Percentiles rank a stretch among this genome's conserved stretches.
Conservation (phyloP, 495 filamentous ascomycete species). For the Penicillium coffeae region DNA sequence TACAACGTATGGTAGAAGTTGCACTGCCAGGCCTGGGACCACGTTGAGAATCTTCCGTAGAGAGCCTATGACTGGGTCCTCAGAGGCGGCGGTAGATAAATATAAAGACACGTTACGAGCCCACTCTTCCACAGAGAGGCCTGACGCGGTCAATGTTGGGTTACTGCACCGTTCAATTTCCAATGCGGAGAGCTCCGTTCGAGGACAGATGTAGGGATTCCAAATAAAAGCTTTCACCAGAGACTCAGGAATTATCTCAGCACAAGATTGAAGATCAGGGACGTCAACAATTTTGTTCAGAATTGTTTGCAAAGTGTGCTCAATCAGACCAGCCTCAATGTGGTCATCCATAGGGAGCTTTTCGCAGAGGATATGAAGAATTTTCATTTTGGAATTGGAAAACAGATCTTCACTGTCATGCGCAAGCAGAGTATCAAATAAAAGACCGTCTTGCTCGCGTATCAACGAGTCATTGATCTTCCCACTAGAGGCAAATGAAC, state of each 20-base stretch:
- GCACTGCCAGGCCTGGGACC: conserved; percentile 63
- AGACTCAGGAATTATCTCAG: conserved; percentile 35
- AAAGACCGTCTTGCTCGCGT: conserved; percentile 35
- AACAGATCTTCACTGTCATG: conserved; percentile 10
- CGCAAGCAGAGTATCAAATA: conserved; percentile 16
- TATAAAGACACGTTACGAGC: conserved; percentile 57
- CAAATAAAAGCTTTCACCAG: conserved; percentile 44
- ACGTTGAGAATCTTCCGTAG: conserved; percentile 57
- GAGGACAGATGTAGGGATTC: conserved; percentile 40
- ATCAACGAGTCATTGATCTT: conserved; percentile 44
- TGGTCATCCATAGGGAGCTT: conserved; percentile 62
- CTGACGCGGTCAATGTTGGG: conserved; percentile 10
- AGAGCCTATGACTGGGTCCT: conserved; percentile 63
- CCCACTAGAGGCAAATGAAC: conserved; percentile 75
- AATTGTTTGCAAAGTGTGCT: conserved; percentile 70
- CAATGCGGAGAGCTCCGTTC: conserved; percentile 10
- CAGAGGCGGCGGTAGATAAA: conserved; percentile 54
- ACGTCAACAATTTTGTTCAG: conserved; percentile 51
- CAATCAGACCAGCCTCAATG: conserved; percentile 66
- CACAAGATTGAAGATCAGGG: conserved; percentile 46
- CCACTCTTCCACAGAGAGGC: conserved; percentile 49
- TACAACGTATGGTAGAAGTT: conserved; percentile 72
- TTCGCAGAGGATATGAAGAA: conserved; percentile 63
- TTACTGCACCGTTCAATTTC: conserved; percentile 15
- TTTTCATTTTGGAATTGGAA: conserved; percentile 42